These are phyloP conservation scores for Oryza glaberrima DNA, from an alignment of 176 grass and related monocot species.

Conservation along the genomic window DNA sequence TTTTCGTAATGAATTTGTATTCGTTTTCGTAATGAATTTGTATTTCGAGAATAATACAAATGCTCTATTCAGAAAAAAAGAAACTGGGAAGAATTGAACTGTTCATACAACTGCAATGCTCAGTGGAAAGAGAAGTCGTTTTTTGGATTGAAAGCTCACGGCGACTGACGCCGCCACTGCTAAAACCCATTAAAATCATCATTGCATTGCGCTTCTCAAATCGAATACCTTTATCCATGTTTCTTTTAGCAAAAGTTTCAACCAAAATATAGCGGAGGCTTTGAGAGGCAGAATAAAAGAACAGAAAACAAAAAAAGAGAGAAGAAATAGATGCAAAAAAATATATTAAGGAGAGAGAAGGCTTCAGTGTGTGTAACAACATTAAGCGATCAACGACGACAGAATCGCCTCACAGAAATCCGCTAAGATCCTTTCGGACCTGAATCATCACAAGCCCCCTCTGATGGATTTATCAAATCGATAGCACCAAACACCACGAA, in stretches of 20 bases:
- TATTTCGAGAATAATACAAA: too few relatives aligned
- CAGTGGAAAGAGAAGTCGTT: conserved; percentile 74
- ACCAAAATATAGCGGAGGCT: too few relatives aligned
- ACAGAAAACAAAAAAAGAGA: too few relatives aligned
- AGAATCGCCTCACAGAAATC: conserved; percentile 58
- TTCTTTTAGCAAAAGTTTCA: too few relatives aligned
- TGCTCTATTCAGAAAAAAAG: too few relatives aligned
- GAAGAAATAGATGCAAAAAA: background rate
- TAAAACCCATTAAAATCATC: conserved; percentile 28
- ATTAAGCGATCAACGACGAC: conserved; percentile 50
- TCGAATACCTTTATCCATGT: too few relatives aligned
- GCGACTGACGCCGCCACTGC: conserved; percentile 32
- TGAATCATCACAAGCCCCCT: conserved; percentile 52
- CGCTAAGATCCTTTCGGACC: conserved; percentile 64
- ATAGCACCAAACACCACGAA: background rate
- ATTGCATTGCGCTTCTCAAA: conserved; percentile 1
- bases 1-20: too few relatives aligned
- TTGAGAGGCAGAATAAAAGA: too few relatives aligned
- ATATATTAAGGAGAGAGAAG: too few relatives aligned
- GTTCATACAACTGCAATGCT: conserved; percentile 27
- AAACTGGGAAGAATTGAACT: too few relatives aligned
- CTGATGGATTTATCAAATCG: background rate
- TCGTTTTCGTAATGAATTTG: too few relatives aligned
- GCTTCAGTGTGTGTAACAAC: conserved; percentile 66
- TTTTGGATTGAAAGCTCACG: conserved; percentile 53